Base-by-base conservation (phyloP, 768 basidiomycete genomes). In the Lyophyllum decastes region DNA sequence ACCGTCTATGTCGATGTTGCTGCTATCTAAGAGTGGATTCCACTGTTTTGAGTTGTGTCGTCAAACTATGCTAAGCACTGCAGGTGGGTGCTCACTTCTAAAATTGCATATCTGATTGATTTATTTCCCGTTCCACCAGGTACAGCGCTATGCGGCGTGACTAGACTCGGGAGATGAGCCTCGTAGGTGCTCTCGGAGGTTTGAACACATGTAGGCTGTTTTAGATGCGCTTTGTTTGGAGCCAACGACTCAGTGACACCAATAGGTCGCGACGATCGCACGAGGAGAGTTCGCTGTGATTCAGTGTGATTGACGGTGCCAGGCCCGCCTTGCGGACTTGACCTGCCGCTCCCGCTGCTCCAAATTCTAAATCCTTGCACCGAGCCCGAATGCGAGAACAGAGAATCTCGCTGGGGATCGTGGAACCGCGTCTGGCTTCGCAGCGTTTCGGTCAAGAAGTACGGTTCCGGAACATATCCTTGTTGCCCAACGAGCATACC, bases 351-450 rank as follows among this genome's bases (percentile, higher is more conserved):
- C 27, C 73, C 71, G 52, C 64, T 78, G 61, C 82, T 87, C 89
- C 94, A 95, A 55, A 86, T 78, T 57, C 89, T 78, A 68, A 88
- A 96, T 5, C 89, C 87, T 67, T 89, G 84, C 8, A 95, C 88
- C 21, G 92, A 89, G 7, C 78, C 76, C 0, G 92, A 84, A 63
- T 93, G 84, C 0, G 92, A 92, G 66, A 92, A 94, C 22, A 96
- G 74, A 0, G 94, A 95, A 58, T 92, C 88, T 69, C 91, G 89
- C 22, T 87, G 73, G 3, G 95, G 95, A 63, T 98, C 95, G 71
- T 98, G 92, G 66, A 98, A 98, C 12, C 95, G 86, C 38, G 83
- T 84, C 72, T 95, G 92, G 62, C 87, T 87, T 63, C 82, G 78
- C 26, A 96, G 82, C 0, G 88, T 92, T 71, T 93, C 89, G 5